Evolutionary conservation across 75 land plant genomes (phyloP).

Genomic region (Gnetum montanum): DNA sequence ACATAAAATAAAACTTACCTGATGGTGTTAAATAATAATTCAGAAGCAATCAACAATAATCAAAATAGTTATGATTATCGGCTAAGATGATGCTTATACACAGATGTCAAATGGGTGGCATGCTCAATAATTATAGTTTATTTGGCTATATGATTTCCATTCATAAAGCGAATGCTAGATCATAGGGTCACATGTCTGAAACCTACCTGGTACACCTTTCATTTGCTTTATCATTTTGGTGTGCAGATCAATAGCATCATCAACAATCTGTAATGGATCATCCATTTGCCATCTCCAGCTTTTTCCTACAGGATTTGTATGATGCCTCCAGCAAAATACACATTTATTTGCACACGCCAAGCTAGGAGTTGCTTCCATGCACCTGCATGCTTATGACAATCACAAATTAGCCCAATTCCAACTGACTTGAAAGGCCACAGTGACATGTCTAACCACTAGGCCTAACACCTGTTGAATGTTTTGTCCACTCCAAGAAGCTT

Average conservation of each 20-base stretch:
- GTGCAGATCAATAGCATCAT: slow-evolving; percentile 75
- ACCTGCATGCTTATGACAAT: slow-evolving; percentile 30
- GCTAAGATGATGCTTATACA: too few relatives aligned
- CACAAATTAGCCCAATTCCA: too few relatives aligned
- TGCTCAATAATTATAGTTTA: too few relatives aligned
- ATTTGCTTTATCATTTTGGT: slow-evolving; percentile 96
- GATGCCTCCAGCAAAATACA: slow-evolving; percentile 98
- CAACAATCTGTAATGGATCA: slow-evolving; percentile 80
- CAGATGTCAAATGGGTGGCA: too few relatives aligned
- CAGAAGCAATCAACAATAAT: too few relatives aligned
- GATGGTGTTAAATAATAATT: too few relatives aligned
- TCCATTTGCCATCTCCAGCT: slow-evolving; percentile 98
- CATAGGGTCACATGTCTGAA: neutral
- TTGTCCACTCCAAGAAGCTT: too few relatives aligned
- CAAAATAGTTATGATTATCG: too few relatives aligned
- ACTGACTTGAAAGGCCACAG: too few relatives aligned
- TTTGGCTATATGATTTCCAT: neutral
- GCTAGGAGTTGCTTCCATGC: slow-evolving; percentile 98
- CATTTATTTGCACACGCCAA: slow-evolving; percentile 97
- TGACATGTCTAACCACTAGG: too few relatives aligned
- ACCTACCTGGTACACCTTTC: slow-evolving; percentile 96
- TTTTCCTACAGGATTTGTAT: slow-evolving; percentile 96
- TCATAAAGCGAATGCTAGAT: neutral
- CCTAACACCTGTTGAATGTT: too few relatives aligned
- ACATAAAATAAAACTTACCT: too few relatives aligned